Evolutionary conservation across 768 basidiomycete species (phyloP), one percentile per base, ranked within the genome.

Genomic region (Lyophyllum semitale): DNA sequence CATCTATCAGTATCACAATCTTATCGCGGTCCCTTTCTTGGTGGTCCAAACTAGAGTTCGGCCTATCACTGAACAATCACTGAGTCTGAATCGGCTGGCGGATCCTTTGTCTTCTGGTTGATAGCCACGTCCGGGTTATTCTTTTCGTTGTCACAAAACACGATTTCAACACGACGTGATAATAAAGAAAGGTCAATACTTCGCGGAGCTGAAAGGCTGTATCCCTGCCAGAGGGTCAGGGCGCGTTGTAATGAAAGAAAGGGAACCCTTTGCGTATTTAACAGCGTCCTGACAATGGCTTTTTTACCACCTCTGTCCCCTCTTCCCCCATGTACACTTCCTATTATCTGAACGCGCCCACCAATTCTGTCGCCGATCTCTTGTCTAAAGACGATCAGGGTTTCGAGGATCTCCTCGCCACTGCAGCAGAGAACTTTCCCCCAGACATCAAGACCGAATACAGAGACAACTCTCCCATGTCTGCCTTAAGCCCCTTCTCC

Each of bases 101-200:
- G 26, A 17, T 27, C 52, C 53, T 55, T 61, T 54, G 49, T 58
- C 45, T 55, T 11, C 1, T 33, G 30, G 40, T 25, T 50, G 44
- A 33, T 51, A 32, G 18, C 47, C 51, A 25, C 45, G 46, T 61
- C 20, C 8, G 48, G 60, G 3, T 27, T n/a, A 48, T 29, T 50
- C 30, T 50, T 57, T 18, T 48, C 50, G 35, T 59, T 47, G 56
- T 48, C 51, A 57, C 55, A 40, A 51, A 20, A 52, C 59, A 60
- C 59, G 55, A 44, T 51, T 22, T 29, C 32, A 27, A 18, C 45
- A 63, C 65, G 63, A 66, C 49, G 66, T 63, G 62, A 63, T 63
- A 66, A 63, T 62, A 67, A 58, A 52, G 58, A 47, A n/a, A 48
- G 55, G 55, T 51, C 49, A 25, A 50, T 29, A 44, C 51, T 29